Evolutionary conservation across 805 yeast genomes (phyloP).

Genomic region (Candida hungchunana): DNA sequence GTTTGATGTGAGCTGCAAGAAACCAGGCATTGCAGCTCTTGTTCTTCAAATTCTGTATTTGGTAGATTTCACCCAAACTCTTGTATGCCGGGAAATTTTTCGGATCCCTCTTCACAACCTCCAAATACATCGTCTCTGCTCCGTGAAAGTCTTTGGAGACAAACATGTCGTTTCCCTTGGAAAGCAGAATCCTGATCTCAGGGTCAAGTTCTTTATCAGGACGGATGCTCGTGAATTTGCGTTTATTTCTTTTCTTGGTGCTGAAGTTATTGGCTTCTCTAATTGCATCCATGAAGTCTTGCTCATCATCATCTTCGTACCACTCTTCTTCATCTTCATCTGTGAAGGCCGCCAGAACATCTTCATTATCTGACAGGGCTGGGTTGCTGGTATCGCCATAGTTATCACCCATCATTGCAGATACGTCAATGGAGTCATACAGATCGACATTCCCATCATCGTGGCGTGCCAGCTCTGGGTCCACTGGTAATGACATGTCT

Average conservation of each 20-base stretch:
- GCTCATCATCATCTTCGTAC: constrained; percentile 38
- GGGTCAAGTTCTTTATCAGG: constrained; percentile 54
- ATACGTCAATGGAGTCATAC: constrained; percentile 31
- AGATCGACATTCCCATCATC: constrained; percentile 7
- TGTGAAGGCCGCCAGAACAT: constrained; percentile 34
- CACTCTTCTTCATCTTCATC: constrained; percentile 30
- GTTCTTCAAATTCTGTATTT: constrained; percentile 57
- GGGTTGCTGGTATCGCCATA: too few relatives aligned
- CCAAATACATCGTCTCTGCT: constrained; percentile 57
- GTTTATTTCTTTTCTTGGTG: constrained; percentile 36
- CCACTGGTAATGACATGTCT: constrained; percentile 15
- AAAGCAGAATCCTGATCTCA: constrained; percentile 60
- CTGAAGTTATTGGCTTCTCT: constrained; percentile 65
- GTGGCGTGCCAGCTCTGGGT: constrained; percentile 5
- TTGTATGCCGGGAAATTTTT: constrained; percentile 80
- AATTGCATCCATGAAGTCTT: constrained; percentile 55
- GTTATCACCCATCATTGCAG: constrained; percentile 20
- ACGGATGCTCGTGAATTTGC: constrained; percentile 29
- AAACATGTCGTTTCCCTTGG: constrained; percentile 78
- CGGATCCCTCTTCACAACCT: constrained; percentile 74
- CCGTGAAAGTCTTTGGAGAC: constrained; percentile 56
- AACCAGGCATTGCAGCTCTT: constrained; percentile 81
- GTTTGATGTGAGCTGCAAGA: constrained; percentile 72
- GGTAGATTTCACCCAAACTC: constrained; percentile 80
- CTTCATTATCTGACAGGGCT: too few relatives aligned